Conservation (phyloP, 2,329 filamentous ascomycete genomes). For the Exutisphaerella laricina region DNA sequence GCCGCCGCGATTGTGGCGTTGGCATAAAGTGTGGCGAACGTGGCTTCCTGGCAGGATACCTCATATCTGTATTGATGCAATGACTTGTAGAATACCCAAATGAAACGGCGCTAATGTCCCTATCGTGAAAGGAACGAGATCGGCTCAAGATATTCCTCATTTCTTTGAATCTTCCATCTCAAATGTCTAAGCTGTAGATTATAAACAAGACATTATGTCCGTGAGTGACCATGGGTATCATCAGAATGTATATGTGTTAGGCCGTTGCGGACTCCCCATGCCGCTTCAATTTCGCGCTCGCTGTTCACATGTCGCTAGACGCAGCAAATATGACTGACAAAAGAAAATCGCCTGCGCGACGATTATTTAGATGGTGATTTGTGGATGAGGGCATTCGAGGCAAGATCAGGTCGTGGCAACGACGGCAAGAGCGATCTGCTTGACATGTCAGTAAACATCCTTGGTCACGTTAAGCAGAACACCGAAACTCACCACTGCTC, state of each 20-base stretch:
- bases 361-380: no score
- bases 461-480: neutral
- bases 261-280: neutral
- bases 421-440: slow-evolving; percentile 33
- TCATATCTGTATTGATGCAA: neutral
- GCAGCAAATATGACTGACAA: neutral
- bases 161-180: neutral
- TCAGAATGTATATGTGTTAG: slow-evolving; percentile 4
- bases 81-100: neutral
- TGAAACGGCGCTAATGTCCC: neutral
- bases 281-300: neutral
- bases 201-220: slow-evolving; percentile 4
- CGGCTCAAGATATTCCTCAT: neutral
- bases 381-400: no score
- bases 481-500: slow-evolving; percentile 30
- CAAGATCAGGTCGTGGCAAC: slow-evolving; percentile 27
- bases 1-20: no score
- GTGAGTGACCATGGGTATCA: slow-evolving; percentile 1
- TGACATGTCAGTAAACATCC: neutral
- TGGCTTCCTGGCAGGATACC: no score
- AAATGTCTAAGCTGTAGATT: neutral
- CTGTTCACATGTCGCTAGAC: slow-evolving; percentile 1
- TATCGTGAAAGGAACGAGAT: neutral
- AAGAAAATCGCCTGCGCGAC: neutral
- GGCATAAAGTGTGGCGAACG: no score